Evolutionary conservation across 176 grass and related monocot genomes (phyloP), one percentile per base, ranked within the genome.

Genomic region (Metroxylon sagu): DNA sequence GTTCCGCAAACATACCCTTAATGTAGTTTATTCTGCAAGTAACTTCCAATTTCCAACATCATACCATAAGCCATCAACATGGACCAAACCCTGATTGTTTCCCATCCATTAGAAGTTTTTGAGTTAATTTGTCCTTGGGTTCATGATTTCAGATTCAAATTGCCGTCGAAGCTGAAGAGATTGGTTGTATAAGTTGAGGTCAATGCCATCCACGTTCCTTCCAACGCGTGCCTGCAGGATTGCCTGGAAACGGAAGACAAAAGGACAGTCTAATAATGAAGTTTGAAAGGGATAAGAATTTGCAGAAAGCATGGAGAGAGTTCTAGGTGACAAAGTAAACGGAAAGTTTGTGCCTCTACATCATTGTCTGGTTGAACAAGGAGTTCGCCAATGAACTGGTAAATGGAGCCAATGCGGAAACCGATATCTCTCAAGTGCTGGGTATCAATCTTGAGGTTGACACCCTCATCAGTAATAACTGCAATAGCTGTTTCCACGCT

Each of bases 311-410:
- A 14, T 27, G 14, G 26, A 26, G 19, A 48, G 19, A 77, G 62
- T 19, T 4, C 21, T 49, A 64, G 18, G 7, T 15, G 10, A 48
- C 54, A 26, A 57, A 58, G 50, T 16, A 14, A 55, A 50, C 29
- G 5, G 49, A 25, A 7, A 31, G 21, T 18, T 19, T 58, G 4
- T 14, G 4, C 1, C 25, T 15, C 0, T 71, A 85, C 84, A 35
- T 80, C 64, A 2, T 81, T 70, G 19, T 71, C 50, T 43, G 50
- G 51, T 27, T 4, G 67, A 70, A 98, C 68, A 10, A 75, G 25
- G 30, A 92, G 78, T 62, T 92, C 93, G 0, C 93, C 93, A 18
- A 98, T 85, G 72, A 98, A 92, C 73, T 92, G 93, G 57, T 89
- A 98, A 0, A 18, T 59, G 14, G 81, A 88, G 1, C 71, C 70